Conservation (phyloP, 495 filamentous ascomycete species). For the Xylaria bambusicola region DNA sequence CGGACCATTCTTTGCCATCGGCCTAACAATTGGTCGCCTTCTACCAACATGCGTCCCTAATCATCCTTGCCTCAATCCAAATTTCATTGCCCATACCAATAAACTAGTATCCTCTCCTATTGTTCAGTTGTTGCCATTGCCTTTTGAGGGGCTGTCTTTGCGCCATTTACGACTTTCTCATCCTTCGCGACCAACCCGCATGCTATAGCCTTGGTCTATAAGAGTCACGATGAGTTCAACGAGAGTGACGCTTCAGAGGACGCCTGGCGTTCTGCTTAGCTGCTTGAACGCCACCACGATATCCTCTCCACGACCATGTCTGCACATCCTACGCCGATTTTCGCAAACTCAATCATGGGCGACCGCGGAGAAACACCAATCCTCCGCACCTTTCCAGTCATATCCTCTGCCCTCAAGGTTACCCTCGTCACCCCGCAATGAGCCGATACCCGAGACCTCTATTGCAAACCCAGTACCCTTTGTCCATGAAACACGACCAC, state of each 20-base stretch:
- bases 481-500: slow-evolving; percentile 57
- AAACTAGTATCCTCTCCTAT: neutral
- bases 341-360: slow-evolving; percentile 59
- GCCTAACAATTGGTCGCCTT: slow-evolving; percentile 6
- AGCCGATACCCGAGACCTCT: slow-evolving; percentile 65
- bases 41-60: neutral
- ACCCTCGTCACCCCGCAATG: slow-evolving; percentile 67
- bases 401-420: slow-evolving; percentile 62
- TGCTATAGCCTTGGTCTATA: neutral
- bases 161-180: slow-evolving; percentile 8
- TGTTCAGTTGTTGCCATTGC: neutral
- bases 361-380: slow-evolving; percentile 66
- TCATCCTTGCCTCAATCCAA: neutral
- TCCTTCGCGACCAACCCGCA: slow-evolving; percentile 1
- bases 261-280: slow-evolving; percentile 52
- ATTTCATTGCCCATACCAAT: neutral
- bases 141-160: neutral
- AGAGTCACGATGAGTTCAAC: slow-evolving; percentile 29
- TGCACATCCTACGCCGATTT: slow-evolving; percentile 63
- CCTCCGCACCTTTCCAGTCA: slow-evolving; percentile 76
- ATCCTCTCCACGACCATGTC: slow-evolving; percentile 47
- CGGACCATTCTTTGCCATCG: slow-evolving; percentile 17
- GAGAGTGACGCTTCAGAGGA: slow-evolving; percentile 45
- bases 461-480: slow-evolving; percentile 60
- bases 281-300: slow-evolving; percentile 43